phyloP scores from a whole-genome alignment of 225 moss, liverwort and hornwort genomes.

The Bryum argenteum region DNA sequence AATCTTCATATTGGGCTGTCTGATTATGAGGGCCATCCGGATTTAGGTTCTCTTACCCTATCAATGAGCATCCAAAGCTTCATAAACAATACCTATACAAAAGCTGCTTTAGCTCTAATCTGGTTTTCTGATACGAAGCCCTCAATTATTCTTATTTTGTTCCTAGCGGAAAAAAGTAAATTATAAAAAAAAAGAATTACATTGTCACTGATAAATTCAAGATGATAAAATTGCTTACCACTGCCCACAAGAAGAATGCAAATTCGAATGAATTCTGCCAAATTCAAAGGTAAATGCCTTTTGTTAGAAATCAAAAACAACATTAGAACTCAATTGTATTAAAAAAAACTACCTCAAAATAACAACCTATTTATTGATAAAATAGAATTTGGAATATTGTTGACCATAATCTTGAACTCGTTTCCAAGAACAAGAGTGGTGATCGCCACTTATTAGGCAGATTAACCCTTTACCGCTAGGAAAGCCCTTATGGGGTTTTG shows the following conservation, averaged over 20 bases:
- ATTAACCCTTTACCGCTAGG: too few relatives aligned
- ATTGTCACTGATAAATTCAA: neutral
- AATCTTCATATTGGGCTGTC: too few relatives aligned
- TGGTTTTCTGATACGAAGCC: too few relatives aligned
- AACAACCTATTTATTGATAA: neutral
- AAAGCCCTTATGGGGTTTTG: too few relatives aligned
- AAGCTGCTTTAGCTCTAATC: neutral
- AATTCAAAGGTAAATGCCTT: neutral
- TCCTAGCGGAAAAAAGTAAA: neutral
- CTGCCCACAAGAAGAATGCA: constrained; percentile 77
- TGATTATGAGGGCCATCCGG: too few relatives aligned
- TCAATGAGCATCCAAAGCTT: neutral
- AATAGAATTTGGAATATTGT: neutral
- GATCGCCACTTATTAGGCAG: too few relatives aligned
- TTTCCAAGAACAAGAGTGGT: neutral
- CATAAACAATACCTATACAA: neutral
- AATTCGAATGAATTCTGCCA: constrained; percentile 91
- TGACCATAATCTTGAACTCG: neutral
- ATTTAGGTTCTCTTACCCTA: too few relatives aligned
- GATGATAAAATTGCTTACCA: constrained; percentile 48
- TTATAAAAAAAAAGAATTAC: neutral
- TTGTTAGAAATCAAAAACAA: constrained; percentile 11
- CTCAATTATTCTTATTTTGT: too few relatives aligned
- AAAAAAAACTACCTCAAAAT: neutral
- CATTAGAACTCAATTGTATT: too few relatives aligned